Conservation (phyloP, 306 rosid genomes). For the Hippophae gyantsensis region DNA sequence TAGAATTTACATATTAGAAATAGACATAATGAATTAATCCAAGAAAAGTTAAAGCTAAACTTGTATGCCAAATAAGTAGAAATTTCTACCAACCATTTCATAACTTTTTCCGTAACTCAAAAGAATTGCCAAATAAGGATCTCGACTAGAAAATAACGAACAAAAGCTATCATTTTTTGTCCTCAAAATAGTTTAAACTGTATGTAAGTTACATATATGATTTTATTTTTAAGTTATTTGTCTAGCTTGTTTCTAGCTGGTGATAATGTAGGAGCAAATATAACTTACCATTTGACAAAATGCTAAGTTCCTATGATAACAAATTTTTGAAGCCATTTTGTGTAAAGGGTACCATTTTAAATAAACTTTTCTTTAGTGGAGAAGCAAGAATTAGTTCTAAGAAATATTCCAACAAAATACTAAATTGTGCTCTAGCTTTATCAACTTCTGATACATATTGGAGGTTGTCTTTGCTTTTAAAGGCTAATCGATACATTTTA, state of each 20-base stretch:
- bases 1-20: no score
- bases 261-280: constrained; percentile 89
- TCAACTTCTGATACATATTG: constrained; percentile 58
- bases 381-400: constrained; percentile 58
- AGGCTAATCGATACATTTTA: constrained; percentile 54
- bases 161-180: no score
- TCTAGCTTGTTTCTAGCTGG: constrained; percentile 51
- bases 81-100: no score
- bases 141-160: no score
- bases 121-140: no score
- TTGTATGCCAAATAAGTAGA: no score
- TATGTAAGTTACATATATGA: no score
- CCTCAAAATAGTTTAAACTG: no score
- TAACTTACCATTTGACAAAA: constrained; percentile 57
- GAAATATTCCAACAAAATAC: constrained; percentile 34
- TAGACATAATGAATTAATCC: no score
- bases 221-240: constrained; percentile 1
- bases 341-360: constrained; percentile 52
- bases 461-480: constrained; percentile 61
- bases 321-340: constrained; percentile 27
- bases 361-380: constrained; percentile 88
- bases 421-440: constrained; percentile 45
- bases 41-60: no score
- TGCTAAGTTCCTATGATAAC: constrained; percentile 22
- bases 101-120: no score